Base-by-base conservation (phyloP, 164 flowering plant species). In the Hamamelis virginiana region DNA sequence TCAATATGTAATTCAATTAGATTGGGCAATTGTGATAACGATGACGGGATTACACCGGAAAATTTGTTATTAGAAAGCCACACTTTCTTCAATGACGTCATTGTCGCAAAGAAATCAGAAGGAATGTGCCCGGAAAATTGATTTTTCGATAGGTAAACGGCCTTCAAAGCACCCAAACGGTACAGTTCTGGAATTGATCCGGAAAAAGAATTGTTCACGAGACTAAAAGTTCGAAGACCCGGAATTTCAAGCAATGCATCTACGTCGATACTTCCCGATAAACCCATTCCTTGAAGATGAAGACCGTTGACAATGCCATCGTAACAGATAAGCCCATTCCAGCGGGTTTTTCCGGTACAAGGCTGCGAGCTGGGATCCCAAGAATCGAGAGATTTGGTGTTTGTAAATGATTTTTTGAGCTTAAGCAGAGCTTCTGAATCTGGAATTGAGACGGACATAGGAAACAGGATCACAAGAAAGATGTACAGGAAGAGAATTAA, bases 61-160 rank as follows among this genome's bases (percentile, higher is more conserved):
- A 85, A 82, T 8, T 78, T 56, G 72, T 85, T 85, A 9, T 79
- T 43, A 0, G 77, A 62, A 1, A 85, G 63, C 72, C 78, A 69
- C 5, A 82, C 47, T 51, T 79, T 82, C 76, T 72, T 79, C 77
- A 82, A 9, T 0, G 77, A 75, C 18, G 0, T 25, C 84, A 82
- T 79, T 9, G 48, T 68, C 0, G 28, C 56, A 58, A 85, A 85
- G 47, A 45, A 78, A 67, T 72, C 72, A 0, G 59, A 1, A 0
- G 80, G 72, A 52, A 84, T 84, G 23, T 71, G 66, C 6, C 84
- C 86, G 0, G 86, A 75, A 51, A 84, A 84, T 13, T 70, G 65
- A 48, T 84, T 84, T 25, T 65, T 69, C 1, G 82, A 73, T 22
- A 84, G 11, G 66, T 48, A 79, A n/a, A 84, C 33, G 0, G 72